Base-by-base conservation (phyloP, 768 basidiomycete genomes). In the Suillus americanus region DNA sequence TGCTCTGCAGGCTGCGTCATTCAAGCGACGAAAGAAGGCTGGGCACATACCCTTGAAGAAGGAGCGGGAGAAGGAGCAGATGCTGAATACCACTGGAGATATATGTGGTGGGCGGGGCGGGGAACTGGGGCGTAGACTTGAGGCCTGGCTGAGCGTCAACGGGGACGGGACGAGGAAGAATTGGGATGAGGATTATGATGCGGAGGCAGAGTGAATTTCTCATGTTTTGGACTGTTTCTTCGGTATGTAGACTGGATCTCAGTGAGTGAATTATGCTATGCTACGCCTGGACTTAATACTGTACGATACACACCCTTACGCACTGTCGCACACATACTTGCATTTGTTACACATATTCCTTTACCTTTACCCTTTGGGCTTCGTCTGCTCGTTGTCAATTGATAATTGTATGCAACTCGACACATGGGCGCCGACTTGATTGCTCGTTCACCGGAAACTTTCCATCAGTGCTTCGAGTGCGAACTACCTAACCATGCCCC, bases 71-170 rank as follows among this genome's bases (percentile, higher is more conserved):
- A 84, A 81, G 73, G 90, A 91, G 76, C 85, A 87, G 78, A 85
- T 86, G 79, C 75, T 93, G 72, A 83, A 87, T 64, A 86, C 81
- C 61, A 88, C 85, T 43, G 91, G 91, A 0, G 91, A 92, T 73
- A 84, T 88, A 33, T 91, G 91, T 74, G 91, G 91, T 45, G 91
- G 91, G 41, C 82, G 89, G 20, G 91, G 91, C 0, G 90, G 90
- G 10, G 91, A 92, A 78, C 77, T 93, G 8, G 91, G 91, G 46
- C 77, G 89, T 61, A 76, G 91, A 62, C 76, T 93, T 62, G 91
- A 93, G 75, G 90, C 88, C 48, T 90, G 90, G 88, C 78, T 92
- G 68, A 84, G 81, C 8, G 81, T 82, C 25, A 66, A 72, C 14
- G 75, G 67, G 60, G 65, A 73, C 7, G 73, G 68, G 33, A 62